A percentile compares a stretch with the other conserved stretches of the same genome.
Conservation (phyloP, 2,329 filamentous ascomycete genomes). For the Grosmannia penicillata region DNA sequence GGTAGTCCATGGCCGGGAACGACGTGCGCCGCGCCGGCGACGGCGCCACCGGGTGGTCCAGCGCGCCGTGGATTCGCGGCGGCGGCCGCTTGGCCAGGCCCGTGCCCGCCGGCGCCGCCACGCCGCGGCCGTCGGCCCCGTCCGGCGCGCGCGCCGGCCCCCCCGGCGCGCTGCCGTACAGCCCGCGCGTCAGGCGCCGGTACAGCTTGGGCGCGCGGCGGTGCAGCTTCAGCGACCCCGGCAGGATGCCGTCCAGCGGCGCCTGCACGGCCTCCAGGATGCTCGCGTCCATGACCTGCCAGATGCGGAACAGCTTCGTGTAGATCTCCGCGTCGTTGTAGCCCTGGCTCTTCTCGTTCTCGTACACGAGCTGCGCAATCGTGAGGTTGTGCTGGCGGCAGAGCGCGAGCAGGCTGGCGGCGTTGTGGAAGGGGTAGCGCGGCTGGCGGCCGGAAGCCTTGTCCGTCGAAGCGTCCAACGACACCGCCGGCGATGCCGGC, state of each 20-base stretch:
- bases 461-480: too few species aligned
- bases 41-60: conserved; percentile 30
- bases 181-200: conserved; percentile 26
- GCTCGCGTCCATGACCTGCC: conserved; percentile 36
- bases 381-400: conserved; percentile 35
- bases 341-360: conserved; percentile 35
- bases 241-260: conserved; percentile 23
- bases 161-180: conserved; percentile 17
- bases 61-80: conserved; percentile 27
- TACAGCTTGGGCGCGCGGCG: conserved; percentile 31
- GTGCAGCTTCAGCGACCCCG: conserved; percentile 31
- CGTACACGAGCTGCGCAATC: conserved; percentile 35
- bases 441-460: conserved; percentile 18
- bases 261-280: conserved; percentile 34
- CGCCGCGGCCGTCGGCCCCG: not conserved
- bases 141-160: not conserved
- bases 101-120: not conserved
- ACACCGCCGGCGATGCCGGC: too few species aligned
- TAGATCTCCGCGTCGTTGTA: conserved; percentile 33
- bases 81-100: conserved; percentile 16
- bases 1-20: conserved; percentile 34
- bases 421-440: conserved; percentile 31
- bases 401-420: conserved; percentile 27
- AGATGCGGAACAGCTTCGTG: conserved; percentile 30
- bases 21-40: conserved; percentile 29